phyloP scores from a whole-genome alignment of 768 basidiomycete genomes.

The Chiua virens region DNA sequence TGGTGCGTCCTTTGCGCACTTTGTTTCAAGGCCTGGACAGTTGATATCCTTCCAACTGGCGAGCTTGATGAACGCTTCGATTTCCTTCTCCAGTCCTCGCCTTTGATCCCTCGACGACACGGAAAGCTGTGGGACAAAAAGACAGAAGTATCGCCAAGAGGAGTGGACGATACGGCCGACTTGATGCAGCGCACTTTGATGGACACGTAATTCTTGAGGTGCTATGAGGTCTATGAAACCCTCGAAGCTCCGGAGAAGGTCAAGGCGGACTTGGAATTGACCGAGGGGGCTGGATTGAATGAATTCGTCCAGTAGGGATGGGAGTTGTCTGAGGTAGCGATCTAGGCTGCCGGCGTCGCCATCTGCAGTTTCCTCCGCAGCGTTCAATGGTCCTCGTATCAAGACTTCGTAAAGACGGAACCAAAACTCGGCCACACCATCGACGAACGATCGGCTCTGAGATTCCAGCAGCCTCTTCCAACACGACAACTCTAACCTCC shows the following conservation, averaged over 20 bases:
- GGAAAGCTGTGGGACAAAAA: slow-evolving; percentile 52
- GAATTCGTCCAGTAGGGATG: slow-evolving; percentile 82
- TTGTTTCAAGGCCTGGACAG: slow-evolving; percentile 86
- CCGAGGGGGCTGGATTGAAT: slow-evolving; percentile 76
- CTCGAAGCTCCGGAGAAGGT: slow-evolving; percentile 68
- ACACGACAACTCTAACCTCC: slow-evolving; percentile 82
- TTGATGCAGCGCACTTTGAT: slow-evolving; percentile 41
- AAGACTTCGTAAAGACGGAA: slow-evolving; percentile 84
- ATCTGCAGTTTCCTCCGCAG: slow-evolving; percentile 38
- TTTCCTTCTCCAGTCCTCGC: slow-evolving; percentile 68
- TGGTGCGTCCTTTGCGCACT: slow-evolving; percentile 90
- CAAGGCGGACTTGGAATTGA: slow-evolving; percentile 70
- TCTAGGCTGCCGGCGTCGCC: slow-evolving; percentile 37
- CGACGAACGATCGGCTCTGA: slow-evolving; percentile 51
- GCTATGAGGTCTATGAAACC: slow-evolving; percentile 43
- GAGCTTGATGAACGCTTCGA: slow-evolving; percentile 84
- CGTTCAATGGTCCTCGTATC: slow-evolving; percentile 59
- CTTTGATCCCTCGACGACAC: slow-evolving; percentile 57
- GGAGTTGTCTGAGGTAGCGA: slow-evolving; percentile 60
- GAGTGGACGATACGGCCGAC: slow-evolving; percentile 60
- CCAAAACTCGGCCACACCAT: slow-evolving; percentile 73
- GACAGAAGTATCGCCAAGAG: slow-evolving; percentile 60
- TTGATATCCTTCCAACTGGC: slow-evolving; percentile 99
- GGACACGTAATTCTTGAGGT: slow-evolving; percentile 27
- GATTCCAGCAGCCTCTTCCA: slow-evolving; percentile 82